These are phyloP conservation scores for Lyophyllum shimeji DNA, from an alignment of 768 basidiomycete species.

Conservation along the genomic window DNA sequence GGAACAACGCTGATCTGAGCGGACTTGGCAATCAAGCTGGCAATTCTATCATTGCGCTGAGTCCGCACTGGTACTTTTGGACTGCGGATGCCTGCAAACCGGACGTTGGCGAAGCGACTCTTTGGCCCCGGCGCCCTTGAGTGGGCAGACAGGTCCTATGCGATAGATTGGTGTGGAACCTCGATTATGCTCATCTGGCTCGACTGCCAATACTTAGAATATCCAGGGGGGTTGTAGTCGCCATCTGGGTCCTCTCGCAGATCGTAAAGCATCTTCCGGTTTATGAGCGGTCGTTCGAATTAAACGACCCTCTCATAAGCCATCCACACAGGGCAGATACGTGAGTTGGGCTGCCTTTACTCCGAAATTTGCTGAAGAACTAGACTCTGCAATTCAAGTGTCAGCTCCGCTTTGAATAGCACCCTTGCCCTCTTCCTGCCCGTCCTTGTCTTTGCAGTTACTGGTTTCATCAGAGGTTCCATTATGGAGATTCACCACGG, in stretches of 20 bases:
- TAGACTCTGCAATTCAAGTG: constrained; percentile 30
- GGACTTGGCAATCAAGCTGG: no score
- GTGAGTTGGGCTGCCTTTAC: constrained; percentile 29
- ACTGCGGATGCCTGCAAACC: constrained; percentile 5
- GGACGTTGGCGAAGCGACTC: constrained; percentile 19
- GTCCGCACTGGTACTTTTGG: no score
- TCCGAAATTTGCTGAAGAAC: background rate
- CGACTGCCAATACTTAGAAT: background rate
- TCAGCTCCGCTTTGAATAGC: constrained; percentile 47
- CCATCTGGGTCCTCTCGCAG: constrained; percentile 43
- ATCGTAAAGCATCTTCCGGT: constrained; percentile 37
- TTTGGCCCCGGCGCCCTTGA: constrained; percentile 39
- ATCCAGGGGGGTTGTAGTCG: constrained; percentile 34
- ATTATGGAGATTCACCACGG: constrained; percentile 58
- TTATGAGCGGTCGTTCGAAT: constrained; percentile 49
- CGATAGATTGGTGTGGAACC: constrained; percentile 49
- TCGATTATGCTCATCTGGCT: background rate
- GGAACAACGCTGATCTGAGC: no score
- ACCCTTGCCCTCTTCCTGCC: constrained; percentile 49
- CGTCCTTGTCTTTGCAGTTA: constrained; percentile 32
- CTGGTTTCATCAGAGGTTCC: constrained; percentile 43
- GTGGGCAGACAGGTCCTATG: constrained; percentile 47
- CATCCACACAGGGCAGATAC: constrained; percentile 50
- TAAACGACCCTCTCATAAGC: constrained; percentile 51
- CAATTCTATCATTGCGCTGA: no score